Base-by-base conservation (phyloP, 331 rosid species). In the Erythrophleum ivorense region DNA sequence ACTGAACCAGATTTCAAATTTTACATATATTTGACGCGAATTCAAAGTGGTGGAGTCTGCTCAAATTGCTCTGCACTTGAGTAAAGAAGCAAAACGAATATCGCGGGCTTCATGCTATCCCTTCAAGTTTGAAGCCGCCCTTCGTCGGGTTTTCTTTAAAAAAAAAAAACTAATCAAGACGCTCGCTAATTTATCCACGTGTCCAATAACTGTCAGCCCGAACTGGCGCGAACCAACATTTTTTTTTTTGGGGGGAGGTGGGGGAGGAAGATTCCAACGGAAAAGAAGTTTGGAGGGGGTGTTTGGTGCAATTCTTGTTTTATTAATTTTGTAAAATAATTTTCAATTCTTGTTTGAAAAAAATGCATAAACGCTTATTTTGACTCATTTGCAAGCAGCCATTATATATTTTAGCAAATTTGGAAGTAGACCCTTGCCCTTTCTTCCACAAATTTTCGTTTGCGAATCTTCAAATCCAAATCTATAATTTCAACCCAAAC, bases 81-180 rank as follows among this genome's bases (percentile, higher is more conserved):
- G 31, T 21, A 3, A 9, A 19, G 50, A 41, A 60, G 79, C 66
- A 53, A 71, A 46, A 71, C 74, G 80, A 48, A 75, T 83, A 79
- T 82, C 84, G n/a, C 63, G 15, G 41, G 66, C 72, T 62, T 38
- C 41, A 33, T 41, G 49, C 5, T 78, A 11, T 40, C 16, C 38
- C n/a, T 65, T 71, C 71, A 13, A 4, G 67, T 31, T 29, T 60
- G 67, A 67, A 57, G 68, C 55, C 49, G 52, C 14, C 71, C 41
- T 19, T 60, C 14, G 8, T 33, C 13, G 12, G 2, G 6, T 12
- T 4, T 6, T 15, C 14, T 70, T 24, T 63, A 6, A 5, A 5
- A 45, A 5, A 5, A 45, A 45, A 24, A 24, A 24, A 24, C 29
- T 7, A 45, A 38, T 38, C 41, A 45, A 45, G 49, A 50, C 11